Percentiles rank a stretch among this genome's conserved stretches.
These are phyloP conservation scores for Sclerotinia nivalis DNA, from an alignment of 2,329 filamentous ascomycete genomes.

Conservation along the genomic window DNA sequence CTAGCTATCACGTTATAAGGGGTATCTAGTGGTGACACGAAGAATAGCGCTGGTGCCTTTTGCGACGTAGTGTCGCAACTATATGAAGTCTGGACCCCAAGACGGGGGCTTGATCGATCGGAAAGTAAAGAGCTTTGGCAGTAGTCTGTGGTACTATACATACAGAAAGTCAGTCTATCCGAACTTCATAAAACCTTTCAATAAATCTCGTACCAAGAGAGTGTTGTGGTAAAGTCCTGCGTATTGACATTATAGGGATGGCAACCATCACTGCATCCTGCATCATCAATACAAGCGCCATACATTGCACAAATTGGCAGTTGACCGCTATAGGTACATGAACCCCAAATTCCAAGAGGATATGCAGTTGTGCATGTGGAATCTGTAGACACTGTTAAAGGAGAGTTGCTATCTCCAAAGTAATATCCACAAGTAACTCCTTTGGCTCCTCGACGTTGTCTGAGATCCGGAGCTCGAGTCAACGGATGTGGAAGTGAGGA, in stretches of 20 bases:
- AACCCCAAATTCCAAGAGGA: background rate
- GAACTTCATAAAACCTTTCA: rapidly evolving
- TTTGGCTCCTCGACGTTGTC: background rate
- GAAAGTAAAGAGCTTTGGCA: background rate
- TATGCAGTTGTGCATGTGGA: conserved; percentile 5
- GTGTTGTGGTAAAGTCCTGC: background rate
- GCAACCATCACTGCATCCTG: background rate
- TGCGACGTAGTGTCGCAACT: background rate
- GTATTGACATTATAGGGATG: background rate
- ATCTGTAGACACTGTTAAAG: background rate
- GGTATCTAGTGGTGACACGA: background rate
- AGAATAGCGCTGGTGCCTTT: background rate
- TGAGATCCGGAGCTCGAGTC: background rate
- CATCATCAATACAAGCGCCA: background rate
- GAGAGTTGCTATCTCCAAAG: background rate
- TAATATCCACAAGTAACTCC: background rate
- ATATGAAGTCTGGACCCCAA: background rate
- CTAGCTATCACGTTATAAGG: background rate
- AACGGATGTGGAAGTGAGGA: background rate
- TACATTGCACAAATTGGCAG: background rate
- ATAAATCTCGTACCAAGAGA: background rate
- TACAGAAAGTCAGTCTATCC: background rate
- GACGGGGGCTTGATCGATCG: background rate
- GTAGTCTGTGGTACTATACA: background rate
- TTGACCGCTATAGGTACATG: background rate